phyloP scores from a whole-genome alignment of 768 basidiomycete species.

The Boletus rufocinnamomeus region DNA sequence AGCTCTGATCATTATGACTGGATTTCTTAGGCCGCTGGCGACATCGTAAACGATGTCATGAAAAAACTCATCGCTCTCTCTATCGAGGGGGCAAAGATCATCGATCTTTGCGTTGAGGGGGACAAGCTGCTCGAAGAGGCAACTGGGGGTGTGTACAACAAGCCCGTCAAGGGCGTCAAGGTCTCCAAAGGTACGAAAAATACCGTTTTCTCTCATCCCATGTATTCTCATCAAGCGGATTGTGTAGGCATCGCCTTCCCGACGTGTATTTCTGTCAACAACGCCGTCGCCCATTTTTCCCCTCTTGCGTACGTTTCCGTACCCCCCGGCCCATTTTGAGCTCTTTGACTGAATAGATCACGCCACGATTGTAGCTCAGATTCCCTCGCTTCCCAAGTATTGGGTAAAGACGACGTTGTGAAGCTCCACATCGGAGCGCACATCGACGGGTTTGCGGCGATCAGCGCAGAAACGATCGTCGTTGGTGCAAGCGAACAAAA shows the following conservation, averaged over 20 bases:
- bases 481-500: conserved; percentile 73
- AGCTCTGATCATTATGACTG: conserved; percentile 10
- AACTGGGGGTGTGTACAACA: conserved; percentile 86
- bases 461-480: conserved; percentile 91
- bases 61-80: conserved; percentile 79
- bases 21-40: conserved; percentile 73
- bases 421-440: conserved; percentile 97
- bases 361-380: conserved; percentile 57
- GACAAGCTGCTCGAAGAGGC: conserved; percentile 91
- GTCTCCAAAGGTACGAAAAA: conserved; percentile 72
- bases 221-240: conserved; percentile 9
- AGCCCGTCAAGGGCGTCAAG: conserved; percentile 84
- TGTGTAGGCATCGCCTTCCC: conserved; percentile 89
- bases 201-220: not conserved
- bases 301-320: conserved; percentile 78
- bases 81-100: conserved; percentile 80
- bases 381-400: conserved; percentile 61
- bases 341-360: conserved; percentile 31
- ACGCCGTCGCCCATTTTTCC: conserved; percentile 93
- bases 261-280: conserved; percentile 92
- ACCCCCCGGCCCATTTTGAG: not conserved
- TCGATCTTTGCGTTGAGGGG: conserved; percentile 91
- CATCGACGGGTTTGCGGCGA: conserved; percentile 94
- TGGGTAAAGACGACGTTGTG: conserved; percentile 88
- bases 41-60: conserved; percentile 82